Evolutionary conservation across 2,329 filamentous ascomycete species (phyloP).

Genomic region (Cladosporium sp.): DNA sequence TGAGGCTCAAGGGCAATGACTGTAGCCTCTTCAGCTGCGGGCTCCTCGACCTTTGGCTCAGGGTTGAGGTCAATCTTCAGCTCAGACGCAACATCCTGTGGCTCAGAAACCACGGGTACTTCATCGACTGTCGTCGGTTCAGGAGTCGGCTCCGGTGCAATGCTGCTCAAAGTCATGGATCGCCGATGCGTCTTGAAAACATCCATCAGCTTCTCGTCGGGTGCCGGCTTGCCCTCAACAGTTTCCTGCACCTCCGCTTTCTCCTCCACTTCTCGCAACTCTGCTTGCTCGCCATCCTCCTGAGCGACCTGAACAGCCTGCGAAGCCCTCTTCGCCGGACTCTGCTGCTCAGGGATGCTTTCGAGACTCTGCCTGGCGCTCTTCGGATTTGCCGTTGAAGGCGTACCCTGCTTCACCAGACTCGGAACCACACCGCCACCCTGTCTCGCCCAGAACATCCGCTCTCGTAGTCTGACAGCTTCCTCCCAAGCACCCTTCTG

Average conservation of each 20-base stretch:
- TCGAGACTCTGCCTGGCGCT: conserved; percentile 20
- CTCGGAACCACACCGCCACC: conserved; percentile 83
- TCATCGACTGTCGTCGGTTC: conserved; percentile 43
- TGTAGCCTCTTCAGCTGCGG: neutral
- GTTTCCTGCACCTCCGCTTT: neutral
- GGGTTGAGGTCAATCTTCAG: neutral
- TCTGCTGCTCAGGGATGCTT: conserved; percentile 15
- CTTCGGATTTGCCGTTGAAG: conserved; percentile 2
- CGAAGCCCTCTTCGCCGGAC: conserved; percentile 2
- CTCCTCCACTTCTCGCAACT: neutral
- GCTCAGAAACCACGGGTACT: conserved; percentile 39
- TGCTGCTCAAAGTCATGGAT: conserved; percentile 11
- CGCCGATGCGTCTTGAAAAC: conserved; percentile 8
- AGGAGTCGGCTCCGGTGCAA: conserved; percentile 24
- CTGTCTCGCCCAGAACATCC: conserved; percentile 95
- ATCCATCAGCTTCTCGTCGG: conserved; percentile 10
- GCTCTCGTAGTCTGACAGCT: conserved; percentile 77
- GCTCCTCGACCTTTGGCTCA: neutral
- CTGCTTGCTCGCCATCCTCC: neutral
- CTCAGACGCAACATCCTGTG: neutral
- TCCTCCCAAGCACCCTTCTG: conserved; percentile 92
- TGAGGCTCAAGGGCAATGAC: neutral
- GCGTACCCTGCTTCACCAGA: conserved; percentile 17
- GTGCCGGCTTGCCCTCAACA: neutral
- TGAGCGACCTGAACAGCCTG: conserved; percentile 1